phyloP scores from a whole-genome alignment of 345 rosid species.

The Stellera chamaejasme region DNA sequence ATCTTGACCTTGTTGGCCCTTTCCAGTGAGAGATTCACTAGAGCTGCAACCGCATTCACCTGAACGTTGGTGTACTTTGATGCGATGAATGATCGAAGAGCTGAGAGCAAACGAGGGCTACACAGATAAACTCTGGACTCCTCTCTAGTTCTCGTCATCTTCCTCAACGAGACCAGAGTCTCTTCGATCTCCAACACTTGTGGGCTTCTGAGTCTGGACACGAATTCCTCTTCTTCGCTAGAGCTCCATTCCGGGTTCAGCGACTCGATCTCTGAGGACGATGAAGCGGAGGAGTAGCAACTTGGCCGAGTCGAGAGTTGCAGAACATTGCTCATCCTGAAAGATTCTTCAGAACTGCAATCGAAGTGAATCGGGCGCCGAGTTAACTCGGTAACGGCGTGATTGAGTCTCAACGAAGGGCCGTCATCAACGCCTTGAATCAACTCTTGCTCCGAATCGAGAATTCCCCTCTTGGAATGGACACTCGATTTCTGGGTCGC shows the following conservation, averaged over 20 bases:
- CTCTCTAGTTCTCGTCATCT: conserved; percentile 44
- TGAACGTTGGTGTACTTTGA: conserved; percentile 59
- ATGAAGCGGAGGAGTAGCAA: conserved; percentile 50
- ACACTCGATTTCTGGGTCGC: background rate
- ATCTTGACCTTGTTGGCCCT: conserved; percentile 66
- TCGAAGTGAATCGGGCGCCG: conserved; percentile 28
- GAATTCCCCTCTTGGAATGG: conserved; percentile 3
- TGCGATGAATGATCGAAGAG: conserved; percentile 33
- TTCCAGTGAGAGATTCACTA: conserved; percentile 73
- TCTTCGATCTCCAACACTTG: conserved; percentile 52
- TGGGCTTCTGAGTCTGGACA: conserved; percentile 41
- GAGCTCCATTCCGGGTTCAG: conserved; percentile 14
- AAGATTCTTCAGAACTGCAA: conserved; percentile 49
- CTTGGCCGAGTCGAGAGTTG: conserved; percentile 48
- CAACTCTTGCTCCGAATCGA: conserved; percentile 23
- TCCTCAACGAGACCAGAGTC: conserved; percentile 42
- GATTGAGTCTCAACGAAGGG: conserved; percentile 29
- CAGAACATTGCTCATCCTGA: conserved; percentile 12
- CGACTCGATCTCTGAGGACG: conserved; percentile 44
- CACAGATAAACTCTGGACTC: conserved; percentile 43
- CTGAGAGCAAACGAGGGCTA: conserved; percentile 39
- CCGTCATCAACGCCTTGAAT: conserved; percentile 26
- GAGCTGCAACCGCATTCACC: conserved; percentile 60
- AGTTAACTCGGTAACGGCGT: conserved; percentile 41
- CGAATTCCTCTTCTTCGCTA: conserved; percentile 37